Evolutionary conservation across 352 stramenopile species (phyloP).

Genomic region (Vaucheria bursata): DNA sequence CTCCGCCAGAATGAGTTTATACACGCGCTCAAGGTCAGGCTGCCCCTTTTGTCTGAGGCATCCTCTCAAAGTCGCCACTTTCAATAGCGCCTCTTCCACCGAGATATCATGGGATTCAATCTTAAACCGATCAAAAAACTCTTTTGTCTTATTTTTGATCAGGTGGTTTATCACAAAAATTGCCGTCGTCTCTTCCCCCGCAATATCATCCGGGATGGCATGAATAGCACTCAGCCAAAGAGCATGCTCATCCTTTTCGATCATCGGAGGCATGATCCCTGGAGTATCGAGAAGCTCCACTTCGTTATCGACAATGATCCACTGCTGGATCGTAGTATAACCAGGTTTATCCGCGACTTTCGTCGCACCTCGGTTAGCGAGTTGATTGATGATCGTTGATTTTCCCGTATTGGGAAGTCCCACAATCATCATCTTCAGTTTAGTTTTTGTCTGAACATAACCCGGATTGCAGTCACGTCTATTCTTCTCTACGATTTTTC

Average conservation of each 20-base stretch:
- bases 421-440: neutral
- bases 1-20: neutral
- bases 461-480: neutral
- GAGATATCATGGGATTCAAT: neutral
- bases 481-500: neutral
- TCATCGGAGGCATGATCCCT: neutral
- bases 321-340: neutral
- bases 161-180: neutral
- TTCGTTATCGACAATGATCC: neutral
- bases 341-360: conserved; percentile 3
- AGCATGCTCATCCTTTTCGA: neutral
- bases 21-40: neutral
- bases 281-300: conserved; percentile 1
- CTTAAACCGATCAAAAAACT: neutral
- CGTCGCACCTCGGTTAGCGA: neutral
- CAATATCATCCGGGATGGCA: neutral
- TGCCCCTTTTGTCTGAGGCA: neutral
- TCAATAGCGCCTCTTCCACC: neutral
- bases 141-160: neutral
- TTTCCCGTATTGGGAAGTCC: neutral
- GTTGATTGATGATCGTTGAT: neutral
- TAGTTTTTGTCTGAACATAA: neutral
- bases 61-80: neutral
- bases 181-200: neutral
- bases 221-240: conserved; percentile 3